These are phyloP conservation scores for Penicillium brasilianum DNA, from an alignment of 2,329 filamentous ascomycete genomes.

Conservation along the genomic window DNA sequence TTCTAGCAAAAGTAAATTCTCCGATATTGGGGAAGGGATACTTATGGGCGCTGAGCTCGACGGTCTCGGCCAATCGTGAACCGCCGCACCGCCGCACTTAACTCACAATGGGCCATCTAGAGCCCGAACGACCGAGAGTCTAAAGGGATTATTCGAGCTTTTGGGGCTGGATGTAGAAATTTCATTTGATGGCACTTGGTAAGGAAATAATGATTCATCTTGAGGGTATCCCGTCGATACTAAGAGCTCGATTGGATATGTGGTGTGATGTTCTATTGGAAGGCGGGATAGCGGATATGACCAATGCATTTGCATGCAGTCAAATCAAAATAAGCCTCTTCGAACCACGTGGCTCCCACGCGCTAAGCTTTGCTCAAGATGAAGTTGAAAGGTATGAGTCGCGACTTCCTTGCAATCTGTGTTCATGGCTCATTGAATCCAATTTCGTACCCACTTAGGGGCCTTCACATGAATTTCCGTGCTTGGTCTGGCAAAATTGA, in stretches of 20 bases:
- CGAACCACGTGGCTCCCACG: not conserved
- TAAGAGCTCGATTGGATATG: not conserved
- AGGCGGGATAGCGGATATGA: too few relatives aligned
- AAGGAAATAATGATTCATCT: not conserved
- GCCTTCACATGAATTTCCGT: not conserved
- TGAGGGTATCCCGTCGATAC: not conserved
- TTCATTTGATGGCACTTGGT: not conserved
- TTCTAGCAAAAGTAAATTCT: not conserved
- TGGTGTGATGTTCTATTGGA: too few relatives aligned
- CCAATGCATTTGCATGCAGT: not conserved
- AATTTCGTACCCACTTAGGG: not conserved
- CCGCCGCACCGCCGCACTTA: not conserved
- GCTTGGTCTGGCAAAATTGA: not conserved
- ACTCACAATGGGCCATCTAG: not conserved
- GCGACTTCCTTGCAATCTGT: not conserved
- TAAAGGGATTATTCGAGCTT: not conserved
- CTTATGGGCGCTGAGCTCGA: not conserved
- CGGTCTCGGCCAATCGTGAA: constrained; percentile 4
- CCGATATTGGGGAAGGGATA: not conserved
- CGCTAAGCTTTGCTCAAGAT: not conserved
- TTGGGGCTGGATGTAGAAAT: not conserved
- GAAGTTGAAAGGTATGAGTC: not conserved
- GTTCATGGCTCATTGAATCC: not conserved
- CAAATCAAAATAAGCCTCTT: not conserved
- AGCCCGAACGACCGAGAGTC: not conserved